phyloP scores from a whole-genome alignment of 2,329 filamentous ascomycete genomes.

The Mycosphaerella arachidis region DNA sequence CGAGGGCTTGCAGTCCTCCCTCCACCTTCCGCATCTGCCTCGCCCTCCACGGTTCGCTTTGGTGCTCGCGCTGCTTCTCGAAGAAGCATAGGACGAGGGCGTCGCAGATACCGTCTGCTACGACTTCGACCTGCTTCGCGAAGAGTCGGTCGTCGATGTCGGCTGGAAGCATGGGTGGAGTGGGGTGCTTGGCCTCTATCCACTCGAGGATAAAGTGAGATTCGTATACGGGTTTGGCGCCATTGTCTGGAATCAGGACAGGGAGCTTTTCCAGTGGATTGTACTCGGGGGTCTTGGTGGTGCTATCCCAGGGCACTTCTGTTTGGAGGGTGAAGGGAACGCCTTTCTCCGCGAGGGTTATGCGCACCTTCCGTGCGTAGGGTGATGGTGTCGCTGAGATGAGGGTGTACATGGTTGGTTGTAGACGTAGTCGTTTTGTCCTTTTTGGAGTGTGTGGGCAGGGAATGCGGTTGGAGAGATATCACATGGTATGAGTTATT shows the following conservation, averaged over 20 bases:
- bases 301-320: constrained; percentile 42
- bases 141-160: constrained; percentile 29
- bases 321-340: constrained; percentile 40
- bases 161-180: constrained; percentile 26
- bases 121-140: constrained; percentile 34
- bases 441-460: not conserved
- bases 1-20: constrained; percentile 33
- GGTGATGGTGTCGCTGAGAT: constrained; percentile 37
- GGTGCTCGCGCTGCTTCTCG: constrained; percentile 30
- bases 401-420: constrained; percentile 26
- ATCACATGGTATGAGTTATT: not conserved
- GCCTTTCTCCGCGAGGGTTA: constrained; percentile 37
- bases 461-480: not conserved
- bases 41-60: constrained; percentile 32
- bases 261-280: constrained; percentile 41
- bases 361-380: constrained; percentile 41
- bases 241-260: constrained; percentile 33
- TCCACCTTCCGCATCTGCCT: constrained; percentile 36
- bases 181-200: constrained; percentile 34
- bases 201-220: constrained; percentile 38
- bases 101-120: constrained; percentile 37
- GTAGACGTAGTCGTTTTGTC: not conserved
- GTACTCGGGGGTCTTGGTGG: constrained; percentile 37
- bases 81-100: constrained; percentile 37
- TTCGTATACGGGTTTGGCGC: constrained; percentile 33